phyloP scores from a whole-genome alignment of 164 flowering plant genomes.

The Taxillus chinensis region DNA sequence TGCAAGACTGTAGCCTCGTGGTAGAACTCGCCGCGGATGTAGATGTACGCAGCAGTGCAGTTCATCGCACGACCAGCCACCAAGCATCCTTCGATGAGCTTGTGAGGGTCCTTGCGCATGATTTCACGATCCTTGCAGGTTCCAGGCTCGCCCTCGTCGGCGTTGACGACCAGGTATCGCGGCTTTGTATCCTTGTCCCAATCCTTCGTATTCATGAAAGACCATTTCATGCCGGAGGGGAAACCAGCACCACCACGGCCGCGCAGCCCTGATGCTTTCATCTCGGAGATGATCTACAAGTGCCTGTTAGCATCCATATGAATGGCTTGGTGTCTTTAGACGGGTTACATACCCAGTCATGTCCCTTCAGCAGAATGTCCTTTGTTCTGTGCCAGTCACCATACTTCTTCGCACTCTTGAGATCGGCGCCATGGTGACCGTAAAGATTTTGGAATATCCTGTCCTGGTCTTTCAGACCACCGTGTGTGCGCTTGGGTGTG shows the following conservation, averaged over 20 bases:
- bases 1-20: constrained; percentile 71
- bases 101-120: constrained; percentile 96
- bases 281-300: too few relatives aligned
- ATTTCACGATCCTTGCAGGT: constrained; percentile 95
- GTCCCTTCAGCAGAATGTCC: constrained; percentile 79
- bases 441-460: constrained; percentile 90
- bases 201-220: constrained; percentile 99
- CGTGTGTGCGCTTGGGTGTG: too few relatives aligned
- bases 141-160: constrained; percentile 99
- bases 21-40: constrained; percentile 91
- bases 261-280: constrained; percentile 93
- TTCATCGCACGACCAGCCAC: constrained; percentile 98
- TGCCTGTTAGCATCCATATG: too few relatives aligned
- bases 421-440: constrained; percentile 82
- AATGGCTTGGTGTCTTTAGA: too few relatives aligned
- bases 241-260: constrained; percentile 99
- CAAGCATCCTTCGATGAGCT: constrained; percentile 80
- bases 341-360: constrained; percentile 94
- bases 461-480: constrained; percentile 91
- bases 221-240: constrained; percentile 97
- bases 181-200: too few relatives aligned
- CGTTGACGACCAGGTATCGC: constrained; percentile 92
- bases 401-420: constrained; percentile 92
- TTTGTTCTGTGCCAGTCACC: constrained; percentile 95
- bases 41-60: constrained; percentile 84